Evolutionary conservation across 371 early-diverging fungal genomes (phyloP).

Genomic region (Mucor circinelloides): DNA sequence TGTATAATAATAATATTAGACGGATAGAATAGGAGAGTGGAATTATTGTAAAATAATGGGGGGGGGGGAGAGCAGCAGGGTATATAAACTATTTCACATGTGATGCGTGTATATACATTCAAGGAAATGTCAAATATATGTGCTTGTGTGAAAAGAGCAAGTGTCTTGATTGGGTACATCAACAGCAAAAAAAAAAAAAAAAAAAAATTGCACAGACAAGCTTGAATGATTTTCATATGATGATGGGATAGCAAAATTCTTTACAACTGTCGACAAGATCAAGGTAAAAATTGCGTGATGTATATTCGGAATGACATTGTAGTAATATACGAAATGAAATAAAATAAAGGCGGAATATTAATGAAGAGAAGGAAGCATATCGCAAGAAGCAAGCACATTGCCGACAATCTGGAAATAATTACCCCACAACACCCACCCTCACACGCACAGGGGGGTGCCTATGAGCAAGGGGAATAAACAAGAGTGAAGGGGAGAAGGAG

Average conservation of each 20-base stretch:
- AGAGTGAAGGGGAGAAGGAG: conserved; percentile 3
- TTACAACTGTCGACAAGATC: not conserved
- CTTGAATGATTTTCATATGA: conserved; percentile 12
- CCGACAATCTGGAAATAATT: conserved; percentile 20
- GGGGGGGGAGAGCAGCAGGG: not conserved
- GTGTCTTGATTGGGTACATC: not conserved
- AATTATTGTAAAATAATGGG: conserved; percentile 1
- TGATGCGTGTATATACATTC: not conserved
- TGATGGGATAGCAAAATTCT: not conserved
- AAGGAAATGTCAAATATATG: not conserved
- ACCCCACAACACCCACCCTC: conserved; percentile 12
- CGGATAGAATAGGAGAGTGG: conserved; percentile 1
- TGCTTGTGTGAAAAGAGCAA: not conserved
- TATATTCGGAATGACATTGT: conserved; percentile 31
- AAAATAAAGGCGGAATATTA: conserved; percentile 8
- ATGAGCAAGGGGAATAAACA: not conserved
- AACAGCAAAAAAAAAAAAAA: not conserved
- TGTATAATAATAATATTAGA: not conserved
- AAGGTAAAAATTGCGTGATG: conserved; percentile 22
- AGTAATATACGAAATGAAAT: not conserved
- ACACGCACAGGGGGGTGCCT: not conserved
- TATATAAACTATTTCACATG: conserved; percentile 1
- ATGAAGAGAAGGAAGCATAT: not conserved
- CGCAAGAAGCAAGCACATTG: not conserved
- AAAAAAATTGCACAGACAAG: conserved; percentile 10